Evolutionary conservation across 2,329 filamentous ascomycete species (phyloP).

Genomic region (Pleoardoris graminearum): DNA sequence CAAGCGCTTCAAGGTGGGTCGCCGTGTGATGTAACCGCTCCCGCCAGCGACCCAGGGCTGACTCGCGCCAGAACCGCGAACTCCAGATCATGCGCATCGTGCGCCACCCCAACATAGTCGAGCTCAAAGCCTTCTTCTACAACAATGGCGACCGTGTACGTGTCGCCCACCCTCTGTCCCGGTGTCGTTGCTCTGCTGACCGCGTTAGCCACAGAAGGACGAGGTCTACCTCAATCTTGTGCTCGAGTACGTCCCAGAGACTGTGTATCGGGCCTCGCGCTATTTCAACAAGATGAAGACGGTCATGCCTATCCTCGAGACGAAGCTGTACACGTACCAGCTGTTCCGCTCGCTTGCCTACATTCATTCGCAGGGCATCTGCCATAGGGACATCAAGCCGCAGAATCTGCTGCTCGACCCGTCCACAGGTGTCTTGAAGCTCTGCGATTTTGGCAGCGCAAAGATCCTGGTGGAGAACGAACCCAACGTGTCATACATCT

Average conservation of each 20-base stretch:
- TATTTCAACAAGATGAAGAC: slow-evolving; percentile 99
- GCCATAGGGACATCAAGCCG: slow-evolving; percentile 98
- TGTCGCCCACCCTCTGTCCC: slow-evolving; percentile 22
- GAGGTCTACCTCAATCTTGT: slow-evolving; percentile 99
- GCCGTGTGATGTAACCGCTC: slow-evolving; percentile 20
- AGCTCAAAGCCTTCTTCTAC: slow-evolving; percentile 99
- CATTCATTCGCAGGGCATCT: slow-evolving; percentile 99
- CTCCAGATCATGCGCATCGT: slow-evolving; percentile 99
- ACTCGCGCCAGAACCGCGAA: slow-evolving; percentile 79
- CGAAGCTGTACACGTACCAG: slow-evolving; percentile 99
- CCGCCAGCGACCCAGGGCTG: slow-evolving; percentile 24
- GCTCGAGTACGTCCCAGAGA: slow-evolving; percentile 97
- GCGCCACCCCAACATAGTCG: slow-evolving; percentile 96
- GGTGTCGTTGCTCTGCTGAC: slow-evolving; percentile 30
- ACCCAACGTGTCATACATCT: slow-evolving; percentile 99
- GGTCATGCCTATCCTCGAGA: slow-evolving; percentile 97
- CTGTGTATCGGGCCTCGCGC: slow-evolving; percentile 93
- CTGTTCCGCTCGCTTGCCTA: slow-evolving; percentile 97
- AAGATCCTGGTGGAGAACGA: slow-evolving; percentile 99
- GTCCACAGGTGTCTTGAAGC: slow-evolving; percentile 86
- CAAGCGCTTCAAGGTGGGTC: slow-evolving; percentile 94
- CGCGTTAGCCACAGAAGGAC: slow-evolving; percentile 63
- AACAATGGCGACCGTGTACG: slow-evolving; percentile 95
- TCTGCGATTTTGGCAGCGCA: slow-evolving; percentile 98
- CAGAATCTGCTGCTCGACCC: slow-evolving; percentile 96